Base-by-base conservation (phyloP, 805 yeast species). In the Ogataea methylovora region DNA sequence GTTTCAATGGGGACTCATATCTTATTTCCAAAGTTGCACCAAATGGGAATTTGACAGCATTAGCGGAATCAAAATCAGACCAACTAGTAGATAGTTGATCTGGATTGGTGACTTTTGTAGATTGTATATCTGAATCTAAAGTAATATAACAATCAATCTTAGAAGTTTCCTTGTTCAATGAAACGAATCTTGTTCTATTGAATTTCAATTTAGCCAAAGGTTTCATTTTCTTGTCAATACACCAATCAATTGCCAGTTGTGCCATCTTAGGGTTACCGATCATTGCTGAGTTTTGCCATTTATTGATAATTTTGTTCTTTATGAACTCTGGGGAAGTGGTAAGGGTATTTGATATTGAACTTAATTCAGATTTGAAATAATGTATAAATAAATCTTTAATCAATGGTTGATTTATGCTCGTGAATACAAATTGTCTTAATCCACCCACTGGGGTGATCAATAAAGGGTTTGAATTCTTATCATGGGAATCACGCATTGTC, bases 21-120 rank as follows among this genome's bases (percentile, higher is more conserved):
- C 71, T 52, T 16, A 77, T 49, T 35, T 69, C 71, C 21, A 76
- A 51, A 0, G 71, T 58, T 0, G 74, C 63, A n/a, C n/a, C n/a
- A 44, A 71, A 68, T 3, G 79, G 78, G 45, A 74, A 71, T 1
- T 20, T 10, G 2, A 29, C 36, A 2, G 38, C 4, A 7, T 27
- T 16, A 3, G 25, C n/a, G 11, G 43, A 38, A 21, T 48, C 50
- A 13, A 27, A 24, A 8, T 39, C 33, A 2, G 32, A 26, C 45
- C 48, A 43, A 5, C 33, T 24, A 3, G 40, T 15, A 12, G 27
- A 34, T 5, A 33, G 21, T 14, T 39, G 31, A 7, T 34, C 19
- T 9, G 34, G 27, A 2, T 35, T 24, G 3, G 43, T 30, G 13
- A 44, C 29, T 25, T 41, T 37, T 12, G 27, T 11, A 3, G 48